phyloP scores from a whole-genome alignment of 2,329 filamentous ascomycete genomes.

The Ophiostoma sp. region DNA sequence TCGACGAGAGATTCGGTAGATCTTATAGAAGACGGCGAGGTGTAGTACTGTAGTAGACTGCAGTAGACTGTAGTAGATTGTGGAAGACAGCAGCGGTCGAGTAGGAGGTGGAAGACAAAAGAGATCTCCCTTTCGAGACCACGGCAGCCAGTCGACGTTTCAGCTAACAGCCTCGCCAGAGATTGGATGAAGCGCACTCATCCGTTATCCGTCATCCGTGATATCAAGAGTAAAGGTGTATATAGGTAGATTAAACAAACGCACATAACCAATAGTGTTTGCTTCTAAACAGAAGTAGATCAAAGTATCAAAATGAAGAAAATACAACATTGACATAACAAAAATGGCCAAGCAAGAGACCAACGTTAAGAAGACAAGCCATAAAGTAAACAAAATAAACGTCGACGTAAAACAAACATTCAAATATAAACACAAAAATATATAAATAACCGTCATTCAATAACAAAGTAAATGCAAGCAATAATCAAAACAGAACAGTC shows the following conservation, averaged over 20 bases:
- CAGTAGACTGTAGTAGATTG: too few species aligned
- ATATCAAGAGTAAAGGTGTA: too few species aligned
- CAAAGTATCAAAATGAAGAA: too few species aligned
- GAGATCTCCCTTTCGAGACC: not conserved
- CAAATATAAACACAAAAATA: not conserved
- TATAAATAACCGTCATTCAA: not conserved
- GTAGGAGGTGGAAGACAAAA: not conserved
- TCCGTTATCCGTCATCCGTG: too few species aligned
- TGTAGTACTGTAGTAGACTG: too few species aligned
- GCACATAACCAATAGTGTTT: too few species aligned
- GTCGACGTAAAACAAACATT: not conserved
- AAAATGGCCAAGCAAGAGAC: not conserved
- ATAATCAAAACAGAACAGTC: not conserved
- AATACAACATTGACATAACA: too few species aligned
- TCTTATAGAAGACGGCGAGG: not conserved
- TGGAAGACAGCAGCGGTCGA: not conserved
- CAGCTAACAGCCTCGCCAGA: not conserved
- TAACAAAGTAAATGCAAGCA: not conserved
- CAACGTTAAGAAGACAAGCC: too few species aligned
- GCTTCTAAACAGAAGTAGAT: too few species aligned
- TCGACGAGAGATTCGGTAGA: not conserved
- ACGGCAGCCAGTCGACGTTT: not conserved
- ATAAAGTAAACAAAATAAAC: not conserved
- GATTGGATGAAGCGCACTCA: not conserved
- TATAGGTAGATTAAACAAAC: too few species aligned